These are phyloP conservation scores for Rhizopus microsporus DNA, from an alignment of 371 early-diverging fungal genomes.

Conservation along the genomic window DNA sequence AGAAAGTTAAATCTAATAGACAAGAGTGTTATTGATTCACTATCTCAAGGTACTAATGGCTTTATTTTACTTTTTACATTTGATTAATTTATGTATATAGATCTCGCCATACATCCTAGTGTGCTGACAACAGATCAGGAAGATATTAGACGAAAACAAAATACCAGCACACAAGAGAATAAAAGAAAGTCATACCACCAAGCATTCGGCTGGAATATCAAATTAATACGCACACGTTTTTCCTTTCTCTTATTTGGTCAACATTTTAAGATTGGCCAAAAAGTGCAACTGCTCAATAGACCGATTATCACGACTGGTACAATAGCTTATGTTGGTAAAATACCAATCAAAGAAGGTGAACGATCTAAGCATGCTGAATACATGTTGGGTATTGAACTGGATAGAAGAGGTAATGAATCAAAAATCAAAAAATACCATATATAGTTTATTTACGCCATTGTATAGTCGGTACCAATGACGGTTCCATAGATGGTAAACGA, in stretches of 20 bases:
- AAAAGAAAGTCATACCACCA: background rate
- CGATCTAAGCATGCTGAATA: constrained; percentile 6
- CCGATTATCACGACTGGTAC: constrained; percentile 36
- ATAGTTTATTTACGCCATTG: background rate
- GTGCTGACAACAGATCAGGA: constrained; percentile 9
- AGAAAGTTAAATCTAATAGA: constrained; percentile 28
- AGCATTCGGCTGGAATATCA: constrained; percentile 8
- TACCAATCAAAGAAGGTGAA: background rate
- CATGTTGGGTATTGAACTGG: constrained; percentile 28
- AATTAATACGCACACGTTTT: constrained; percentile 11
- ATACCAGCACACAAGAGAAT: background rate
- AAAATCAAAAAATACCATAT: background rate
- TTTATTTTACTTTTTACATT: background rate
- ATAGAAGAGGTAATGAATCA: constrained; percentile 24
- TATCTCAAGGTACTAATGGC: constrained; percentile 29
- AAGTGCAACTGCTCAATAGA: constrained; percentile 24
- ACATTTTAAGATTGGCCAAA: constrained; percentile 25
- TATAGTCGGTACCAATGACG: constrained; percentile 41
- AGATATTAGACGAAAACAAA: constrained; percentile 5
- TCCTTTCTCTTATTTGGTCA: constrained; percentile 15
- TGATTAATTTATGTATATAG: constrained; percentile 8
- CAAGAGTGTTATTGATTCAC: constrained; percentile 16
- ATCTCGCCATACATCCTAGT: constrained; percentile 10
- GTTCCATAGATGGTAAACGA: constrained; percentile 30
- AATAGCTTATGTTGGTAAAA: constrained; percentile 24